phyloP scores from a whole-genome alignment of 2,329 filamentous ascomycete genomes.

The Plenodomus tracheiphilus region DNA sequence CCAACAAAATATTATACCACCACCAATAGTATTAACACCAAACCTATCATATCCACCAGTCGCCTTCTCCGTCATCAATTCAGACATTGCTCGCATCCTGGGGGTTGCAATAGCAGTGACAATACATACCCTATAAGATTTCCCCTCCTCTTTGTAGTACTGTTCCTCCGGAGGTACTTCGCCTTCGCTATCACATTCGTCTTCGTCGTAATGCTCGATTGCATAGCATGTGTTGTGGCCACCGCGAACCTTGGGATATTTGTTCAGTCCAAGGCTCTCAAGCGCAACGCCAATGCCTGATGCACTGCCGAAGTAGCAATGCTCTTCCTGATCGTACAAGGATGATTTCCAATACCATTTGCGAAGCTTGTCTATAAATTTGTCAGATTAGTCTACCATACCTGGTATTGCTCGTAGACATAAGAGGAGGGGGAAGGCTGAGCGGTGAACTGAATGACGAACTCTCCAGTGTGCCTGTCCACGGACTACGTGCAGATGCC shows the following conservation, averaged over 20 bases:
- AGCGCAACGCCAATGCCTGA: neutral
- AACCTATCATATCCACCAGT: conserved; percentile 6
- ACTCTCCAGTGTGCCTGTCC: conserved; percentile 10
- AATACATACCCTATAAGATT: neutral
- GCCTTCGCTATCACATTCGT: conserved; percentile 2
- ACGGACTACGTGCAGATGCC: conserved; percentile 3
- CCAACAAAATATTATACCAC: conserved; percentile 1
- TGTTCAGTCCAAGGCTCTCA: conserved; percentile 6
- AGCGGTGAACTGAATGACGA: too few species aligned
- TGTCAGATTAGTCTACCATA: neutral
- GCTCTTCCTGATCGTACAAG: neutral
- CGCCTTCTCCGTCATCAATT: neutral
- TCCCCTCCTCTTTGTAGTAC: conserved; percentile 8
- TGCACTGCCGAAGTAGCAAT: conserved; percentile 5
- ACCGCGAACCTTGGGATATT: neutral
- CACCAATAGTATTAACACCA: conserved; percentile 5
- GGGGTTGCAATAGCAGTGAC: neutral
- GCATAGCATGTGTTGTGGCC: conserved; percentile 11
- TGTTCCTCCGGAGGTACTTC: conserved; percentile 1
- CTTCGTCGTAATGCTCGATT: conserved; percentile 10
- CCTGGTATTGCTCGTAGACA: too few species aligned
- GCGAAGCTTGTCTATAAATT: conserved; percentile 1
- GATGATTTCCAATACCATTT: conserved; percentile 15
- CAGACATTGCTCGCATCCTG: neutral
- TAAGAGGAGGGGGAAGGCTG: too few species aligned